Evolutionary conservation across 192 early-diverging fungal species (phyloP).

Genomic region (Nowakowskiella sp.): DNA sequence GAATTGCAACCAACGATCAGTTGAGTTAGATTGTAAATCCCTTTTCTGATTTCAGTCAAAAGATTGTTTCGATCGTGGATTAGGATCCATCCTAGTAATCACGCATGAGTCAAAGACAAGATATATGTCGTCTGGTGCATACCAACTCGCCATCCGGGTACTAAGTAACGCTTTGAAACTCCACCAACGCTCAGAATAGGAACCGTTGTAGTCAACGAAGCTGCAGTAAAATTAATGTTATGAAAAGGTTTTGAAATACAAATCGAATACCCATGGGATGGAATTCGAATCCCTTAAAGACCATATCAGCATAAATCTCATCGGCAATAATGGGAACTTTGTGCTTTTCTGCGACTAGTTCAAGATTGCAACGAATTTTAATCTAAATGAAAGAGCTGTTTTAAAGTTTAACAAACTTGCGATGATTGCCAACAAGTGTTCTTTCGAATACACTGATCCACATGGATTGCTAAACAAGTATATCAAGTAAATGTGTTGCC

Average conservation of each 20-base stretch:
- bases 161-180: constrained; percentile 80
- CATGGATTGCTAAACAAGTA: constrained; percentile 71
- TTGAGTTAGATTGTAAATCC: constrained; percentile 63
- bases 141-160: constrained; percentile 87
- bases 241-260: background rate
- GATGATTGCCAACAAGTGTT: constrained; percentile 51
- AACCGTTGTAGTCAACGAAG: constrained; percentile 68
- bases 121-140: background rate
- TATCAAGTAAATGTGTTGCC: background rate
- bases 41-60: constrained; percentile 57
- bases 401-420: background rate
- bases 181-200: constrained; percentile 78
- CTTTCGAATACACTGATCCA: constrained; percentile 71
- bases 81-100: constrained; percentile 57
- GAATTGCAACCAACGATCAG: constrained; percentile 77
- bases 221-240: constrained; percentile 7
- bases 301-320: constrained; percentile 88
- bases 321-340: constrained; percentile 78
- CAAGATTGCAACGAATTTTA: constrained; percentile 37
- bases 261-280: constrained; percentile 11
- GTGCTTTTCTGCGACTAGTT: constrained; percentile 62
- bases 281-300: constrained; percentile 48
- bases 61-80: constrained; percentile 62
- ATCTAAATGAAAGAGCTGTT: background rate
- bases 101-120: background rate